Conservation (phyloP, 2,329 filamentous ascomycete species). For the Fusarium sp. region DNA sequence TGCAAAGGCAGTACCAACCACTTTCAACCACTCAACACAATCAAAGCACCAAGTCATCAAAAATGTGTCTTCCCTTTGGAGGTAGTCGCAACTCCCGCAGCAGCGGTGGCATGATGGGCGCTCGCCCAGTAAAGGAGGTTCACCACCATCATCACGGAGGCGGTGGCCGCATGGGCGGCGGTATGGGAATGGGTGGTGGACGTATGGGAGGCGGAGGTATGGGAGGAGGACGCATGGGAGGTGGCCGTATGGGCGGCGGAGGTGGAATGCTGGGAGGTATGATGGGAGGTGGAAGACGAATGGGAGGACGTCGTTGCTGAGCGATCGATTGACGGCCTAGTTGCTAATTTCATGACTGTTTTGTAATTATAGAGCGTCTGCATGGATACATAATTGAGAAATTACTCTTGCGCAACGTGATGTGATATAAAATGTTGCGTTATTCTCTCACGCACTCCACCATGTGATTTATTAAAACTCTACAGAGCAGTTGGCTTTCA, state of each 20-base stretch:
- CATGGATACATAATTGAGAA: background rate
- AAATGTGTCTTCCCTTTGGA: conserved; percentile 29
- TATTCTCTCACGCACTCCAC: no score
- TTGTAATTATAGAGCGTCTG: background rate
- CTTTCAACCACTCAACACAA: background rate
- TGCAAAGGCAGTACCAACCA: background rate
- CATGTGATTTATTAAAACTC: no score
- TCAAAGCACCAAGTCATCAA: background rate
- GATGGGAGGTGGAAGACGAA: conserved; percentile 13
- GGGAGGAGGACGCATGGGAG: conserved; percentile 22
- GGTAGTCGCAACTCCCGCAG: conserved; percentile 1
- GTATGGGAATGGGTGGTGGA: conserved; percentile 9
- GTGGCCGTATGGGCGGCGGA: conserved; percentile 20
- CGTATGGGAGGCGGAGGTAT: conserved; percentile 18
- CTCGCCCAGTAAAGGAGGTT: conserved; percentile 21
- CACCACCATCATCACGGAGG: conserved; percentile 28
- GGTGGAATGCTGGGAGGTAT: conserved; percentile 8
- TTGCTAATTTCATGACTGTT: background rate
- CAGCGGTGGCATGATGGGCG: conserved; percentile 21
- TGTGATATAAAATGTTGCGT: no score
- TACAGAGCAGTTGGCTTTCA: no score
- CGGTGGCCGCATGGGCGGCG: conserved; percentile 3
- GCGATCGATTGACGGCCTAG: background rate
- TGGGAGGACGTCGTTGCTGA: conserved; percentile 26
- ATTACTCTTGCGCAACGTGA: background rate